Evolutionary conservation across 2,329 filamentous ascomycete species (phyloP).

Genomic region (Trichoderma brevicompactum): DNA sequence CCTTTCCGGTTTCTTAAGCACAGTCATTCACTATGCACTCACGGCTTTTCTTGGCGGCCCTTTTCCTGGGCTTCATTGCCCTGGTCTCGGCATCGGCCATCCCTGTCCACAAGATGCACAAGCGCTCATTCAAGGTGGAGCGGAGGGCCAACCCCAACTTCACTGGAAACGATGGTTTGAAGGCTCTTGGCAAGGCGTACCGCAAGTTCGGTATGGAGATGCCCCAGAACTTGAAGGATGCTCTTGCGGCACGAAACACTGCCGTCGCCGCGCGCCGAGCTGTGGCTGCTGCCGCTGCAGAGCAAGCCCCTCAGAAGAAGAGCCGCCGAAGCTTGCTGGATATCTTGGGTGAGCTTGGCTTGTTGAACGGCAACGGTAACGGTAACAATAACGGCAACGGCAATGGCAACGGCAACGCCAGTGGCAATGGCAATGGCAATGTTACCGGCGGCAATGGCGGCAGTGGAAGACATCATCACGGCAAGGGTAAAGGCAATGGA

Average conservation of each 20-base stretch:
- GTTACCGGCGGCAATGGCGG: not conserved
- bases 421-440: slow-evolving; percentile 4
- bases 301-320: not conserved
- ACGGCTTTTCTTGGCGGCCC: slow-evolving; percentile 31
- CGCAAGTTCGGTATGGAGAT: slow-evolving; percentile 67
- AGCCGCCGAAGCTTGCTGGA: slow-evolving; percentile 8
- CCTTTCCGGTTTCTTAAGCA: not conserved
- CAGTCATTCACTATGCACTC: slow-evolving; percentile 30
- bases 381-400: not conserved
- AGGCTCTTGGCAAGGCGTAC: slow-evolving; percentile 67
- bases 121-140: slow-evolving; percentile 65
- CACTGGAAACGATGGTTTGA: slow-evolving; percentile 59
- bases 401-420: slow-evolving; percentile 13
- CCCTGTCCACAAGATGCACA: slow-evolving; percentile 49
- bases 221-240: slow-evolving; percentile 48
- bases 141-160: slow-evolving; percentile 61
- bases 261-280: slow-evolving; percentile 25
- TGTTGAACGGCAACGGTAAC: slow-evolving; percentile 14
- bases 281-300: not conserved
- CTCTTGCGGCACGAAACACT: slow-evolving; percentile 38
- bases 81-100: slow-evolving; percentile 52
- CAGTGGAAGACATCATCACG: slow-evolving; percentile 3
- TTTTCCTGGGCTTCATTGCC: slow-evolving; percentile 54
- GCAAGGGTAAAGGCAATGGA: slow-evolving; percentile 13
- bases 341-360: slow-evolving; percentile 3